phyloP scores from a whole-genome alignment of 2,329 filamentous ascomycete genomes.

The Colletotrichum cereale region DNA sequence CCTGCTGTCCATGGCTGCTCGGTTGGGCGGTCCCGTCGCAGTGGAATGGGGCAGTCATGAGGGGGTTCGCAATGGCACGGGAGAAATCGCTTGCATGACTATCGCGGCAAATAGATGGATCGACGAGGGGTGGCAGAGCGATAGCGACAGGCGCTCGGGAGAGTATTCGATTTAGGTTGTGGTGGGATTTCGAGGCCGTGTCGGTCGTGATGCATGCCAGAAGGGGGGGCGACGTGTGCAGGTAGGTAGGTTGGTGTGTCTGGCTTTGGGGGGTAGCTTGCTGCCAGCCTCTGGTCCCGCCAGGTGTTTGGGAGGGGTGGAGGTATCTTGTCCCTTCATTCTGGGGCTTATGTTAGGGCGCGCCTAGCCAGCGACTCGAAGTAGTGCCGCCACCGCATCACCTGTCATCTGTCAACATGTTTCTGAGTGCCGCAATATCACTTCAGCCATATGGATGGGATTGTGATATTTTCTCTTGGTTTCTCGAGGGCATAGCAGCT shows the following conservation, averaged over 20 bases:
- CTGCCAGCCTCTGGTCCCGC: conserved; percentile 32
- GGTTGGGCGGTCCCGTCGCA: conserved; percentile 38
- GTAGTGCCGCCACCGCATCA: conserved; percentile 27
- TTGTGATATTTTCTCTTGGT: neutral
- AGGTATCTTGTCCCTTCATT: conserved; percentile 26
- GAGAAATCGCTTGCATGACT: conserved; percentile 33
- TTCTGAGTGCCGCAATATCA: neutral
- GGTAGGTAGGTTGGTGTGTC: conserved; percentile 4
- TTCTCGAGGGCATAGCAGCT: neutral
- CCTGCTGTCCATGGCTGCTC: conserved; percentile 45
- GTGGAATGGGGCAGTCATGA: conserved; percentile 34
- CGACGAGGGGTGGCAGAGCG: neutral
- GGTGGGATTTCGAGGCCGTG: conserved; percentile 36
- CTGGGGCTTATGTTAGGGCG: conserved; percentile 31
- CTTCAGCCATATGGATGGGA: neutral
- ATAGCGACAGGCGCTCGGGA: conserved; percentile 11
- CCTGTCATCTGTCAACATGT: neutral
- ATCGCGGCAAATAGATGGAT: conserved; percentile 11
- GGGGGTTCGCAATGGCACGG: conserved; percentile 27
- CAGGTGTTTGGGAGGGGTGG: conserved; percentile 9
- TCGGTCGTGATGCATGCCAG: conserved; percentile 39
- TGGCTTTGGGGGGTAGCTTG: conserved; percentile 35
- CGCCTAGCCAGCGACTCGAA: neutral
- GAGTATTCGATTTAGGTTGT: conserved; percentile 8
- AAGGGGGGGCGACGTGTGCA: conserved; percentile 31